phyloP scores from a whole-genome alignment of 2,329 filamentous ascomycete species.

The Fusarium goolgardi region DNA sequence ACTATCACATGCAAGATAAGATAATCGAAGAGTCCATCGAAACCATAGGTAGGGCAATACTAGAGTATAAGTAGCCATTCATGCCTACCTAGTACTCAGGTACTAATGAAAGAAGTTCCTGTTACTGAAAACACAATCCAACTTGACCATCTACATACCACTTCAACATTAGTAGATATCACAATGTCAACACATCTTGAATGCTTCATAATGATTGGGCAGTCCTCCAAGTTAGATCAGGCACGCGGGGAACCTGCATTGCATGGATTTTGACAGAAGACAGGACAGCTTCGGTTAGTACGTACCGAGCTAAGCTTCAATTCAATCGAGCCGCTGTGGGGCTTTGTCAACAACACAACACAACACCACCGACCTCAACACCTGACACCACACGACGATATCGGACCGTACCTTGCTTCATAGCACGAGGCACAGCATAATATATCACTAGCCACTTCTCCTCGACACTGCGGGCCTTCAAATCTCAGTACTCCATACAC shows the following conservation, averaged over 20 bases:
- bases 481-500: not conserved
- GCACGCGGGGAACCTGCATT: constrained; percentile 33
- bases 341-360: constrained; percentile 42
- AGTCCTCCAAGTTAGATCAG: not conserved
- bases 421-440: not conserved
- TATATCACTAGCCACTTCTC: not conserved
- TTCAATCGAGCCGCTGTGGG: constrained; percentile 42
- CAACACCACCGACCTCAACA: constrained; percentile 26
- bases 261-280: not conserved
- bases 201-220: constrained; percentile 16
- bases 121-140: not conserved
- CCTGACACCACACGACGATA: constrained; percentile 19
- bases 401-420: constrained; percentile 3
- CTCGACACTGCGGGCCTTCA: not conserved
- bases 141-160: not conserved
- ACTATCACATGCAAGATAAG: not conserved
- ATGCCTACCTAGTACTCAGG: not conserved
- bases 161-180: not conserved
- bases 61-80: not conserved
- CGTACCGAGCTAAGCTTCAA: constrained; percentile 35
- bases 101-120: not conserved
- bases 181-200: not conserved
- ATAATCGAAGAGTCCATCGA: not conserved
- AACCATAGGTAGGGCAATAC: not conserved
- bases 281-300: constrained; percentile 22